Percentiles rank a stretch among this genome's conserved stretches.
phyloP scores from a whole-genome alignment of 2,329 filamentous ascomycete species.

The Didymella arachidicola region DNA sequence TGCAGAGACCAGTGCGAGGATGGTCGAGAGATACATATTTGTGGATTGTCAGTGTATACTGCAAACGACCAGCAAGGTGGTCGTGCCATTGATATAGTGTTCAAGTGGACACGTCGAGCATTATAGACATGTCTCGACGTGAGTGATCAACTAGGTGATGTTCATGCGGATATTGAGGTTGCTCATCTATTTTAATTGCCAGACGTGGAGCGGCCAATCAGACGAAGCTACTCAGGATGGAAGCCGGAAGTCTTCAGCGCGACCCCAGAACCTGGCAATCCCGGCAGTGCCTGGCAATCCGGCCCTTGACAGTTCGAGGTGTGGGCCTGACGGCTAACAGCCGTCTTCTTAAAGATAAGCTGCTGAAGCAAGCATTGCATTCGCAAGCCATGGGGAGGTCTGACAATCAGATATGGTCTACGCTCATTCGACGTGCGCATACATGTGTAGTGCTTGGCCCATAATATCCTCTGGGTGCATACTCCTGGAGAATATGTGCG shows the following conservation, averaged over 20 bases:
- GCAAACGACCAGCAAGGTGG: not conserved
- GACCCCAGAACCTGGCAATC: slow-evolving; percentile 6
- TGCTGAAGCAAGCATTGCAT: not conserved
- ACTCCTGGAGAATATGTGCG: not conserved
- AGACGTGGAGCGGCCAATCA: slow-evolving; percentile 38
- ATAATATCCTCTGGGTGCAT: not conserved
- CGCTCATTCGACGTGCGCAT: not conserved
- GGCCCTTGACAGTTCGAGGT: not conserved
- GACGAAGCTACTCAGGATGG: not conserved
- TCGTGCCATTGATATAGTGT: slow-evolving; percentile 33
- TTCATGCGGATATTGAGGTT: slow-evolving; percentile 42
- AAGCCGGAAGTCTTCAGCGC: slow-evolving; percentile 9
- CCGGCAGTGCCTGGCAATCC: slow-evolving; percentile 1
- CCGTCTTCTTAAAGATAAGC: not conserved
- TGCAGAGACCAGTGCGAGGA: slow-evolving; percentile 30
- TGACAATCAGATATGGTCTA: not conserved
- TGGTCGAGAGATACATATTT: slow-evolving; percentile 36
- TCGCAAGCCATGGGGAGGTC: not conserved
- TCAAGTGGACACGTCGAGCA: slow-evolving; percentile 46
- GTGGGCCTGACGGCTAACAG: not conserved
- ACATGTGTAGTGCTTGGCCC: not conserved
- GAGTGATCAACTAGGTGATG: slow-evolving; percentile 30
- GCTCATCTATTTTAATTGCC: slow-evolving; percentile 49
- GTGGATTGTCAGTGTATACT: slow-evolving; percentile 19
- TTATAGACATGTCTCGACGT: slow-evolving; percentile 38